Conservation (phyloP, 345 rosid genomes). For the Eutrema yunnanense region DNA sequence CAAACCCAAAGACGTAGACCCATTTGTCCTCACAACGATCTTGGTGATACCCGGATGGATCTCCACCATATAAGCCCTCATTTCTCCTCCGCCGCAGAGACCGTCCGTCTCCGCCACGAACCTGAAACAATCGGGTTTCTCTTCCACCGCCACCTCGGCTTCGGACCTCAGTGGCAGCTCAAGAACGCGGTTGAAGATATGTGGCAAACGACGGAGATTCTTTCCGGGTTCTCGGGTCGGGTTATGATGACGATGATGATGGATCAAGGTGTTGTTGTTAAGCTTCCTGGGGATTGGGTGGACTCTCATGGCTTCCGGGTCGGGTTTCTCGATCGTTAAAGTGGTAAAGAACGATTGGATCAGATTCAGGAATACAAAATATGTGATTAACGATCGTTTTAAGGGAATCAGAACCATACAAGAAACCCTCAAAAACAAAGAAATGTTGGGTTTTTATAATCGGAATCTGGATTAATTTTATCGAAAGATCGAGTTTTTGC, state of each 20-base stretch:
- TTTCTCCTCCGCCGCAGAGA: slow-evolving; percentile 34
- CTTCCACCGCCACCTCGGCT: slow-evolving; percentile 80
- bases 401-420: slow-evolving; percentile 21
- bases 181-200: slow-evolving; percentile 79
- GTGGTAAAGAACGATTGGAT: slow-evolving; percentile 12
- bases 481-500: neutral
- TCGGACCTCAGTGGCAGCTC: slow-evolving; percentile 92
- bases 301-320: slow-evolving; percentile 64
- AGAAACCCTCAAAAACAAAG: neutral
- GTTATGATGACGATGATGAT: slow-evolving; percentile 33
- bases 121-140: slow-evolving; percentile 63
- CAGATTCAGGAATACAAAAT: slow-evolving; percentile 18
- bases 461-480: neutral
- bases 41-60: slow-evolving; percentile 88
- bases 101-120: slow-evolving; percentile 80
- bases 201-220: slow-evolving; percentile 90
- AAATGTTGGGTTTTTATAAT: slow-evolving; percentile 2
- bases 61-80: slow-evolving; percentile 74
- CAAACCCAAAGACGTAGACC: slow-evolving; percentile 42
- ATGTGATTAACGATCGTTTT: neutral
- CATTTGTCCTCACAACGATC: slow-evolving; percentile 73
- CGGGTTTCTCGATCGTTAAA: slow-evolving; percentile 7
- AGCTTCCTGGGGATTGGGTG: slow-evolving; percentile 67
- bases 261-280: slow-evolving; percentile 37
- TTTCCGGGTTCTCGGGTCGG: slow-evolving; percentile 49